Conservation (phyloP, 768 basidiomycete species). For the Mycena leptocephala region DNA sequence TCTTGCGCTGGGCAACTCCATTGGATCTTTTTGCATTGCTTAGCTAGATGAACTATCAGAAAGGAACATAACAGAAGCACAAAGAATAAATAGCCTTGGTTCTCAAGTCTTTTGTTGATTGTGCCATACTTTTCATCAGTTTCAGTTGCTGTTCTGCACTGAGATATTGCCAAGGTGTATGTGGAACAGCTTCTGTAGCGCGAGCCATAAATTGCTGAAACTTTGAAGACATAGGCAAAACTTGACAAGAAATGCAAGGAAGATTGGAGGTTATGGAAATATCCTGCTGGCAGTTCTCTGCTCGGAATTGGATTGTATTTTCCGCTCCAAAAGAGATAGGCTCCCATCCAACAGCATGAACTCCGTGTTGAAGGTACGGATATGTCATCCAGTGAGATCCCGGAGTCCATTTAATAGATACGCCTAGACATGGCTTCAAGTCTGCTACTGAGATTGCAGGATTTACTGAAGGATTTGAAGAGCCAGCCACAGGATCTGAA, state of each 20-base stretch:
- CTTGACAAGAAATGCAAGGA: neutral
- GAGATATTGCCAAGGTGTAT: slow-evolving; percentile 7
- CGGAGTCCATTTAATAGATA: neutral
- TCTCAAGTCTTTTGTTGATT: too few relatives aligned
- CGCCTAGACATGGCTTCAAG: neutral
- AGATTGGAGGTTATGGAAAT: neutral
- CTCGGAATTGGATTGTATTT: neutral
- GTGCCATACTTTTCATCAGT: neutral
- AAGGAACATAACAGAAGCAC: too few relatives aligned
- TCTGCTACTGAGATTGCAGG: too few relatives aligned
- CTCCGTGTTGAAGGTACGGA: slow-evolving; percentile 1
- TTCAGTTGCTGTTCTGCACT: neutral
- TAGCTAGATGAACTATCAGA: neutral
- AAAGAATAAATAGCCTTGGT: too few relatives aligned
- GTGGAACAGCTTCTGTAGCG: neutral
- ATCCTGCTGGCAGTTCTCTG: neutral
- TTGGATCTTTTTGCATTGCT: neutral
- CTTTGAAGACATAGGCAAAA: neutral
- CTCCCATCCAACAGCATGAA: neutral
- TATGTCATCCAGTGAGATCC: slow-evolving; percentile 9
- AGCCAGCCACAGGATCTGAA: too few relatives aligned
- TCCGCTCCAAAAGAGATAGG: neutral
- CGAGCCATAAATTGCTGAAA: neutral
- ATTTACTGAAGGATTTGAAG: too few relatives aligned
- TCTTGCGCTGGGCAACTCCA: neutral